phyloP scores from a whole-genome alignment of 768 basidiomycete genomes.

The Leccinellum albellum region DNA sequence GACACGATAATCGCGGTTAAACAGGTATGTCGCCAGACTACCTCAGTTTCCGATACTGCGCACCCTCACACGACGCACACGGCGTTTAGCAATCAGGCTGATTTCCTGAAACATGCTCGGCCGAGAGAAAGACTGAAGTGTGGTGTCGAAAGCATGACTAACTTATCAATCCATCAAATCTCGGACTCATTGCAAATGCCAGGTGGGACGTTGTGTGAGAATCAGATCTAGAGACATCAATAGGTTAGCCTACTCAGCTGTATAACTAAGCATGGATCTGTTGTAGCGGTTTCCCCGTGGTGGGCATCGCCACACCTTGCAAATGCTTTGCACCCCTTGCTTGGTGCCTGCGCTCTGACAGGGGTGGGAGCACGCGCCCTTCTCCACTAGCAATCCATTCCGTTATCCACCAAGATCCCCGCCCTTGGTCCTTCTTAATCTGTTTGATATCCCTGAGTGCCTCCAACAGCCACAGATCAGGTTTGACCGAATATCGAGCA shows the following conservation, averaged over 20 bases:
- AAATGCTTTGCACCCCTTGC: conserved; percentile 5
- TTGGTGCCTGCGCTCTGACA: conserved; percentile 15
- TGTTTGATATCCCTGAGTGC: conserved; percentile 36
- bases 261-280: conserved; percentile 5
- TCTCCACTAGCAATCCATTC: conserved; percentile 25
- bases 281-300: not conserved
- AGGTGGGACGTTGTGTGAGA: not conserved
- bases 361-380: conserved; percentile 16
- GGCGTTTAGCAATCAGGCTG: not conserved
- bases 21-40: not conserved
- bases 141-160: not conserved
- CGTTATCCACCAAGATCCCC: conserved; percentile 26
- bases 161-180: not conserved
- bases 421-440: conserved; percentile 28
- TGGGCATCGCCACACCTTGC: conserved; percentile 1
- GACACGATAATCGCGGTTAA: conserved; percentile 1
- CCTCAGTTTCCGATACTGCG: conserved; percentile 4
- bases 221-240: not conserved
- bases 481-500: conserved; percentile 29
- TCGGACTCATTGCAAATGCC: not conserved
- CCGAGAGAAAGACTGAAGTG: not conserved
- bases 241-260: conserved; percentile 3
- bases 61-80: not conserved
- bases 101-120: not conserved
- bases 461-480: conserved; percentile 37